phyloP scores from a whole-genome alignment of 2,329 filamentous ascomycete species.

The Paraphoma sp. region DNA sequence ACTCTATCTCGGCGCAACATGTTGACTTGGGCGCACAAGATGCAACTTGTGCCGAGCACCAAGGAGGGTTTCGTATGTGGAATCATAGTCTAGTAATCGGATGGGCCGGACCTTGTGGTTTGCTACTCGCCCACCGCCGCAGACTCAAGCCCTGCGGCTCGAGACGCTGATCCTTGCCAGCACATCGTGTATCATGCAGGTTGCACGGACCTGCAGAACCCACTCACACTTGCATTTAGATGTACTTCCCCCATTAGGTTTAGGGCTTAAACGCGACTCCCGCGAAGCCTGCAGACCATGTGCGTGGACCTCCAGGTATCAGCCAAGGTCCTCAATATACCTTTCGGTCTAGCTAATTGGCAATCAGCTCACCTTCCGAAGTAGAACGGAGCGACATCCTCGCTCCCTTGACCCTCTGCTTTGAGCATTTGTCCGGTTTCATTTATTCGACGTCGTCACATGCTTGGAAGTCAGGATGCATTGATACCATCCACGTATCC shows the following conservation, averaged over 20 bases:
- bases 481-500: background rate
- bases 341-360: background rate
- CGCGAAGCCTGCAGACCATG: background rate
- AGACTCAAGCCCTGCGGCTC: background rate
- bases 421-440: background rate
- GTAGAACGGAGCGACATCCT: background rate
- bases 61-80: no score
- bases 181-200: slow-evolving; percentile 7
- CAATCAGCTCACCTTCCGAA: background rate
- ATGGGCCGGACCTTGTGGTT: no score
- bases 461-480: background rate
- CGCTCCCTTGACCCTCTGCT: background rate
- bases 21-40: background rate
- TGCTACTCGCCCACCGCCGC: background rate
- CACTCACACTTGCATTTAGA: background rate
- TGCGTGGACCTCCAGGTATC: background rate
- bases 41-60: background rate
- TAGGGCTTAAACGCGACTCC: background rate
- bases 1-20: background rate
- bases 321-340: background rate
- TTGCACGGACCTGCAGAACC: background rate
- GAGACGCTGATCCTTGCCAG: slow-evolving; percentile 9
- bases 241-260: background rate
- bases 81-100: no score
- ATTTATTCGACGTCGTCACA: background rate